Evolutionary conservation across 257 asterid species (phyloP), one percentile per base, ranked within the genome.

Genomic region (Buddleja alternifolia): DNA sequence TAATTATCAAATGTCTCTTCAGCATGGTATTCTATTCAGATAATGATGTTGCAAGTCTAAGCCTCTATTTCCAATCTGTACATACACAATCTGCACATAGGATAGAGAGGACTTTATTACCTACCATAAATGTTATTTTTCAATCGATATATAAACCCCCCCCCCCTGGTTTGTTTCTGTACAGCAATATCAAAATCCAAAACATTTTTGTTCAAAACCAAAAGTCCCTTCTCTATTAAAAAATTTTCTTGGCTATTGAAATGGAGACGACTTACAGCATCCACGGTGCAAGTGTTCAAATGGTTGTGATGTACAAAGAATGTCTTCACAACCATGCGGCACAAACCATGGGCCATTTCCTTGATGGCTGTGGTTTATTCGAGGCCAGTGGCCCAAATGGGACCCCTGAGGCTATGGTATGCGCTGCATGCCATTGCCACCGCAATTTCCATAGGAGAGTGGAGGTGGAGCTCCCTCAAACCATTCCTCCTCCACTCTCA

Each of bases 321-420:
- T 62, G 67, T 39, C 9, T 42, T 14, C 67, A 14, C 54, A 62
- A 62, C 23, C 55, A 62, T 42, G 67, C 41, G 10, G 50, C 67
- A 21, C 11, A 7, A 16, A 11, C 21, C 67, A 40, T 12, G 41
- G 67, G n/a, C 10, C 5, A 12, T 15, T 5, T 21, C 24, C 16
- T 62, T 24, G 67, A 62, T 24, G 67, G 67, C 4, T 62, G 68
- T 45, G n/a, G 55, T 7, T 40, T 41, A 3, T 62, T 62, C 14
- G 54, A 41, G 41, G 23, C 68, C 55, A 21, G 11, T 14, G 40
- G 40, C 40, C 23, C 68, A 19, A 20, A 42, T 23, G 54, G 55
- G 11, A 19, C 66, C 37, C 17, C 34, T 0, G 66, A 60, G 52
- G 51, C 52, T 39, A 62, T 11, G 40, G 41, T 62, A 5, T 62